Evolutionary conservation across 192 early-diverging fungal species (phyloP).

Genomic region (Mortierella alpina): DNA sequence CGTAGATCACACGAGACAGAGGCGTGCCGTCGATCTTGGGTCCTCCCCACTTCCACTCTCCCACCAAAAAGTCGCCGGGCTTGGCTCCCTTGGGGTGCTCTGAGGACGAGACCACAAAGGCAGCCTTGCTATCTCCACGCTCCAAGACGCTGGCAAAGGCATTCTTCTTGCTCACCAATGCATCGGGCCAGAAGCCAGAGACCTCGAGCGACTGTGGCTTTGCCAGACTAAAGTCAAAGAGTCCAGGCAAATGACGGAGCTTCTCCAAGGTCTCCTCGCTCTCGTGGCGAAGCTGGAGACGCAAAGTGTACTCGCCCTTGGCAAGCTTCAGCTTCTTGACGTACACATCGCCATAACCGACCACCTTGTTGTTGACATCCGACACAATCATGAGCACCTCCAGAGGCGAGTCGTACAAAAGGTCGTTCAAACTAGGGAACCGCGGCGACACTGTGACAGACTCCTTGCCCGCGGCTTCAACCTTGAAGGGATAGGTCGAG

Average conservation of each 20-base stretch:
- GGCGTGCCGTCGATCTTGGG: conserved; percentile 59
- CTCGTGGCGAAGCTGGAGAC: conserved; percentile 80
- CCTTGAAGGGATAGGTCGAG: conserved; percentile 79
- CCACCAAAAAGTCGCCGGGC: conserved; percentile 84
- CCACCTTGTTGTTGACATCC: conserved; percentile 82
- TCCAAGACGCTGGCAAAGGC: conserved; percentile 62
- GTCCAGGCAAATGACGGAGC: conserved; percentile 68
- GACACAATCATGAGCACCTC: conserved; percentile 80
- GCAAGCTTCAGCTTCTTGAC: conserved; percentile 74
- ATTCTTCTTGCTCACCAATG: conserved; percentile 55
- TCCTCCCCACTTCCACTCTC: conserved; percentile 68
- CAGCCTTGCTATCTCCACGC: conserved; percentile 61
- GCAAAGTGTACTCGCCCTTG: conserved; percentile 88
- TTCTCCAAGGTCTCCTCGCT: conserved; percentile 78
- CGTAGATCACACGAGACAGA: conserved; percentile 58
- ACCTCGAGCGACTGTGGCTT: conserved; percentile 66
- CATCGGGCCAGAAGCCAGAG: conserved; percentile 67
- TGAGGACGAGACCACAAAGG: conserved; percentile 67
- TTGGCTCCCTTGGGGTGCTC: conserved; percentile 76
- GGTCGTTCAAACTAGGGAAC: conserved; percentile 69
- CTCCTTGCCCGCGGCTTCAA: conserved; percentile 63
- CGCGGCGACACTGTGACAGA: conserved; percentile 64
- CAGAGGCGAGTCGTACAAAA: conserved; percentile 85
- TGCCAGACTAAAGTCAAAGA: conserved; percentile 73
- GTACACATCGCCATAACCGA: conserved; percentile 80